Conservation (phyloP, 2,329 filamentous ascomycete genomes). For the Sporothrix sp. region DNA sequence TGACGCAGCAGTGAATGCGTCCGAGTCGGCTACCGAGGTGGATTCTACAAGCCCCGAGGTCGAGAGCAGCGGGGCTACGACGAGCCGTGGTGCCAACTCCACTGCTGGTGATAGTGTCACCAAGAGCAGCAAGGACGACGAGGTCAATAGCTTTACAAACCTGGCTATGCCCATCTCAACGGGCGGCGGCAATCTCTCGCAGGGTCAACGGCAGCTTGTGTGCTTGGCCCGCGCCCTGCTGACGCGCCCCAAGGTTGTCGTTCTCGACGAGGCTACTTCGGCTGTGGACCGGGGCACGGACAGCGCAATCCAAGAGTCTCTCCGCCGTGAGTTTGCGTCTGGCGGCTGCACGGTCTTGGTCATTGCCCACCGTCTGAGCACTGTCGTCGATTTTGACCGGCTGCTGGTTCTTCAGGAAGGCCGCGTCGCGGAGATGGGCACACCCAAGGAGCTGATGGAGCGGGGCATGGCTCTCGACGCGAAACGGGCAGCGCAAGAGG, state of each 20-base stretch:
- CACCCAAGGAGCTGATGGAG: conserved; percentile 30
- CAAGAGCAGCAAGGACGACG: conserved; percentile 5
- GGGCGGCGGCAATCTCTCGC: conserved; percentile 30
- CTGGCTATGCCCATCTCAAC: conserved; percentile 25
- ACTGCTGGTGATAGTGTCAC: conserved; percentile 6
- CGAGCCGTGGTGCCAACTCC: background rate
- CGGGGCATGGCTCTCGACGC: conserved; percentile 24
- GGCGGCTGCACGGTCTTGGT: conserved; percentile 44
- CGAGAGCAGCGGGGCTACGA: conserved; percentile 7
- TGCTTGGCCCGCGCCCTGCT: conserved; percentile 38
- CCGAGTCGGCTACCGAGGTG: conserved; percentile 14
- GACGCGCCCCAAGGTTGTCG: conserved; percentile 30
- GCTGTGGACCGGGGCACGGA: conserved; percentile 50
- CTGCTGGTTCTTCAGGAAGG: conserved; percentile 41
- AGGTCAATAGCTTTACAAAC: conserved; percentile 25
- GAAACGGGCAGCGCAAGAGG: conserved; percentile 12
- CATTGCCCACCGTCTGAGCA: conserved; percentile 32
- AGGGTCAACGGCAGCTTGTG: conserved; percentile 41
- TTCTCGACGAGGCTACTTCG: conserved; percentile 34
- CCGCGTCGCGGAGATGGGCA: conserved; percentile 34
- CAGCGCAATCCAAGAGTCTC: conserved; percentile 44
- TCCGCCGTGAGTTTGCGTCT: conserved; percentile 38
- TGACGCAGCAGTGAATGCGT: conserved; percentile 10
- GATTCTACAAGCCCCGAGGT: conserved; percentile 6
- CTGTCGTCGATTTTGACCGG: conserved; percentile 41